These are phyloP conservation scores for Saccharomycopsis fodiens DNA, from an alignment of 805 yeast species.

Conservation along the genomic window DNA sequence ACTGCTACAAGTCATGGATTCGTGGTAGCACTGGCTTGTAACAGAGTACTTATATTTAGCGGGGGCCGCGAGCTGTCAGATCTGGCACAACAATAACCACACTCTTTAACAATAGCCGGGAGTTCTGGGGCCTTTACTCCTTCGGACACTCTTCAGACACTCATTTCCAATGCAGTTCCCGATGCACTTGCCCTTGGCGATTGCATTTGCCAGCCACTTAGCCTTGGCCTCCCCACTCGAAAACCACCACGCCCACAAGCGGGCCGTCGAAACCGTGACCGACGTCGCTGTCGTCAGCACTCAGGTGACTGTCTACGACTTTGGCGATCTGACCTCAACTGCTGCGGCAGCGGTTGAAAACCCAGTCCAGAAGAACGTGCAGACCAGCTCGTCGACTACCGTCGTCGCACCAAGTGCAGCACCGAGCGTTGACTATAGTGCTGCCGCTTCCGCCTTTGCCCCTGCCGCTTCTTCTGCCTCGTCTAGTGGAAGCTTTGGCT, in stretches of 20 bases:
- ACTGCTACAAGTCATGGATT: neutral
- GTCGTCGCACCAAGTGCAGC: neutral
- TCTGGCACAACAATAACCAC: neutral
- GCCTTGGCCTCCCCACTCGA: slow-evolving; percentile 6
- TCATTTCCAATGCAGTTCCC: neutral
- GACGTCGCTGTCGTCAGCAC: neutral
- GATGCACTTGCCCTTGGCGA: neutral
- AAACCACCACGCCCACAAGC: slow-evolving; percentile 1
- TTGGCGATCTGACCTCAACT: neutral
- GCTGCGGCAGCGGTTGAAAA: slow-evolving; percentile 4
- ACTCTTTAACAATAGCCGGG: neutral
- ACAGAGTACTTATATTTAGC: neutral
- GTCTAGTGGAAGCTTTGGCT: slow-evolving; percentile 23
- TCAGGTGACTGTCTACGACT: neutral
- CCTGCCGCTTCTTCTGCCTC: slow-evolving; percentile 2
- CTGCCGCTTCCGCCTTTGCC: slow-evolving; percentile 1
- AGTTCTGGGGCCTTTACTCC: too few species aligned
- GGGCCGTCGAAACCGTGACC: slow-evolving; percentile 1
- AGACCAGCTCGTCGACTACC: neutral
- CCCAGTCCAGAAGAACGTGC: neutral
- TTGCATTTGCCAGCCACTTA: neutral
- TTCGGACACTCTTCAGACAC: neutral
- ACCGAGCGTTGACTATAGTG: neutral
- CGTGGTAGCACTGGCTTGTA: too few species aligned
- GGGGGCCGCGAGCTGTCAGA: too few species aligned